These are phyloP conservation scores for Teunomyces gatunensis DNA, from an alignment of 805 yeast genomes.

Conservation along the genomic window DNA sequence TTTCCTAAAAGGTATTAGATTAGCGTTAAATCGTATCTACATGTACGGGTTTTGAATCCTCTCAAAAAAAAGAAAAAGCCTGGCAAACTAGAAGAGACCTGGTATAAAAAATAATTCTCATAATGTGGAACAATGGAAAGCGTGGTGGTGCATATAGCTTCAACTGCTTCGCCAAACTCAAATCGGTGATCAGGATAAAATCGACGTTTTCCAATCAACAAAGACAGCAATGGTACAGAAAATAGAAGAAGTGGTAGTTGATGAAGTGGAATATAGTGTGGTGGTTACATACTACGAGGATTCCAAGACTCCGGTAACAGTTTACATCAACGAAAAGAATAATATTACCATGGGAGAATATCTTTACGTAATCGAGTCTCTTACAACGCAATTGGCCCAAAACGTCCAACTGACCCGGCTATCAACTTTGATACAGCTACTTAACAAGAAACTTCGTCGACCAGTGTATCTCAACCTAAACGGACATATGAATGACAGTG, in stretches of 20 bases:
- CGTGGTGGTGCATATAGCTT: neutral
- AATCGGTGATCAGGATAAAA: neutral
- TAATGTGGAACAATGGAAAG: neutral
- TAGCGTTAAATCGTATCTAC: constrained; percentile 1
- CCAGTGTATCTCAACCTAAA: constrained; percentile 33
- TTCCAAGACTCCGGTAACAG: constrained; percentile 24
- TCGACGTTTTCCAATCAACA: too few relatives aligned
- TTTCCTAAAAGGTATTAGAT: constrained; percentile 2
- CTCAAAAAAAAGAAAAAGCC: neutral
- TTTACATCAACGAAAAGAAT: constrained; percentile 25
- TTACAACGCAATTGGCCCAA: constrained; percentile 17
- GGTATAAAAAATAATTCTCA: neutral
- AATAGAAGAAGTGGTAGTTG: constrained; percentile 5
- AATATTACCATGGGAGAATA: constrained; percentile 26
- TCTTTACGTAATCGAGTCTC: constrained; percentile 27
- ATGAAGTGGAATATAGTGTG: constrained; percentile 12
- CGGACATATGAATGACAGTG: constrained; percentile 14
- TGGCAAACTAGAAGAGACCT: neutral
- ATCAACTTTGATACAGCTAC: constrained; percentile 20
- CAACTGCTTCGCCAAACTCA: neutral
- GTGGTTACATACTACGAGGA: constrained; percentile 11
- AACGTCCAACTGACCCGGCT: constrained; percentile 17
- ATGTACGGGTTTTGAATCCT: neutral
- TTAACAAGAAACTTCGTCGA: constrained; percentile 20
- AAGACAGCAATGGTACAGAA: constrained; percentile 10